Evolutionary conservation across 2,329 filamentous ascomycete genomes (phyloP).

Genomic region (Nigrospora oryzae): DNA sequence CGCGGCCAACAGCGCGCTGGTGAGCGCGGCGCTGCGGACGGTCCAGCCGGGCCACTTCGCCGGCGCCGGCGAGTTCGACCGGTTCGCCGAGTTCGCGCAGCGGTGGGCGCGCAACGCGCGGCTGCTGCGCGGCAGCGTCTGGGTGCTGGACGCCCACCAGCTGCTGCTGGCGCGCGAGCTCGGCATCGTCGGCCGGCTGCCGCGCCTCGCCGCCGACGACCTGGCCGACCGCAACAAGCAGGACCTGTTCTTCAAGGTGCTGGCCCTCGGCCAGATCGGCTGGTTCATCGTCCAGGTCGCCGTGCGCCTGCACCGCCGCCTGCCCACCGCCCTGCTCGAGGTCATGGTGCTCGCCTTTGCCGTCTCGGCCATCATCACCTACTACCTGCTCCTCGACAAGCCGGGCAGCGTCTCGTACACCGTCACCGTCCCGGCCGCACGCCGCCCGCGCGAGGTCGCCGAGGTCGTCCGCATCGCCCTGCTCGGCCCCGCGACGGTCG

Average conservation of each 20-base stretch:
- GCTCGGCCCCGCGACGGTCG: background rate
- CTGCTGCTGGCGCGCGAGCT: constrained; percentile 8
- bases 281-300: background rate
- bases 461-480: background rate
- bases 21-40: background rate
- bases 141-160: constrained; percentile 11
- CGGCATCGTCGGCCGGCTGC: constrained; percentile 12
- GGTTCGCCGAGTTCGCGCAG: background rate
- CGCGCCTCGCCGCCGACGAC: constrained; percentile 8
- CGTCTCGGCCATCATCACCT: background rate
- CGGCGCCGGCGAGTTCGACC: background rate
- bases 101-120: background rate
- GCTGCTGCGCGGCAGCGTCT: background rate
- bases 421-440: background rate
- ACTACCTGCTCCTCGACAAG: background rate
- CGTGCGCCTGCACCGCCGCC: background rate
- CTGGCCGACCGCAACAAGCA: constrained; percentile 14
- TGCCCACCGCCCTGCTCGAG: background rate
- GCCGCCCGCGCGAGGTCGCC: background rate
- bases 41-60: background rate
- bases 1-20: background rate
- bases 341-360: background rate
- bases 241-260: constrained; percentile 14
- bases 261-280: constrained; percentile 7
- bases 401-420: background rate